A percentile compares a stretch with the other conserved stretches of the same genome.
These are phyloP conservation scores for Cyberlindnera samutprakarnensis DNA, from an alignment of 805 yeast species.

Conservation along the genomic window DNA sequence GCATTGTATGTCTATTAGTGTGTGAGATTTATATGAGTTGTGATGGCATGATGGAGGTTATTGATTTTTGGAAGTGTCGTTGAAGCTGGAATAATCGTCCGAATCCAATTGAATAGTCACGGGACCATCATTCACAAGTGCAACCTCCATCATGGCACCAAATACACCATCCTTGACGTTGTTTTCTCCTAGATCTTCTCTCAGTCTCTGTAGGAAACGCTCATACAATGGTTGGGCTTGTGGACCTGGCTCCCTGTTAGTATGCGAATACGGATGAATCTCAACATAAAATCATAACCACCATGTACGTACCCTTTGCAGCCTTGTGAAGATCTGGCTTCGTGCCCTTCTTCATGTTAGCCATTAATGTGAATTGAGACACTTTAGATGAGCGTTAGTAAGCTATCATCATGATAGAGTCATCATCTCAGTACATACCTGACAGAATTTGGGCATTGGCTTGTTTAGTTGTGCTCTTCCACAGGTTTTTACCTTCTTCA, in stretches of 20 bases:
- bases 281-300: too few relatives aligned
- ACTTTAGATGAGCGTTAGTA: slow-evolving; percentile 40
- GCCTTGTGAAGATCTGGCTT: slow-evolving; percentile 95
- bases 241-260: slow-evolving; percentile 63
- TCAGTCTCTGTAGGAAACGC: slow-evolving; percentile 40
- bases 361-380: slow-evolving; percentile 89
- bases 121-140: slow-evolving; percentile 86
- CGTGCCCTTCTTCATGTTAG: slow-evolving; percentile 79
- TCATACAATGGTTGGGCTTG: slow-evolving; percentile 37
- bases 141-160: slow-evolving; percentile 98
- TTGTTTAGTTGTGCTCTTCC: slow-evolving; percentile 69
- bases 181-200: slow-evolving; percentile 46
- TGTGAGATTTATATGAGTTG: too few relatives aligned
- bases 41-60: too few relatives aligned
- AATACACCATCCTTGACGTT: slow-evolving; percentile 83
- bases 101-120: slow-evolving; percentile 83
- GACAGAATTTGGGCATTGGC: slow-evolving; percentile 64
- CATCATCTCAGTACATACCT: slow-evolving; percentile 23
- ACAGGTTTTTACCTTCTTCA: slow-evolving; percentile 52
- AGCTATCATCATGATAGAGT: slow-evolving; percentile 2
- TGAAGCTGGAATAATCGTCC: slow-evolving; percentile 9
- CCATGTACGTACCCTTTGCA: slow-evolving; percentile 55
- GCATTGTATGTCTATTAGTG: neutral
- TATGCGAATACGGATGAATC: neutral
- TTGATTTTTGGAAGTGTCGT: too few relatives aligned